Percentiles rank a stretch among this genome's conserved stretches.
These are phyloP conservation scores for Phytophthora brassicae DNA, from an alignment of 352 stramenopile species.

Conservation along the genomic window DNA sequence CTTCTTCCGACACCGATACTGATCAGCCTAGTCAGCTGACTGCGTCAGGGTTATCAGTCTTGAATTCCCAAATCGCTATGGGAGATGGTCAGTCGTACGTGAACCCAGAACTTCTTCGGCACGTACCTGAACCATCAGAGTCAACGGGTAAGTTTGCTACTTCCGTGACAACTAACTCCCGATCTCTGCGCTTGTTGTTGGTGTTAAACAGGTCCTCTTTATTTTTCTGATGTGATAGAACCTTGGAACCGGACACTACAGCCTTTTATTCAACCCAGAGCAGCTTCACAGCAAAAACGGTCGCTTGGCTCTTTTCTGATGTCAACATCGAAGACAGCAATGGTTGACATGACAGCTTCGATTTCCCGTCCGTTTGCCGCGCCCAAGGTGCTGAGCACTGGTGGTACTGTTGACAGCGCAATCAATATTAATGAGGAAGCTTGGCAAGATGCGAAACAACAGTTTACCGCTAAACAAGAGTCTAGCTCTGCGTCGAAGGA, in stretches of 20 bases:
- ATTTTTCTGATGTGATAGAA: constrained; percentile 14
- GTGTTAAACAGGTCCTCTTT: too few species aligned
- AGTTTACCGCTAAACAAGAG: constrained; percentile 28
- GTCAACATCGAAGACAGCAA: constrained; percentile 52
- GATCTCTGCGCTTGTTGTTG: neutral
- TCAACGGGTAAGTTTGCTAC: constrained; percentile 20
- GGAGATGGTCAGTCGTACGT: constrained; percentile 84
- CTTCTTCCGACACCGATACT: constrained; percentile 22
- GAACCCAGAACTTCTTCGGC: constrained; percentile 62
- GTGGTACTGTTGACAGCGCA: constrained; percentile 9
- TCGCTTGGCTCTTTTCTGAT: constrained; percentile 56
- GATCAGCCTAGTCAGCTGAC: constrained; percentile 14
- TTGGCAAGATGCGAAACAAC: constrained; percentile 38
- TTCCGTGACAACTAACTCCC: neutral
- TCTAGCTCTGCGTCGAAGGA: constrained; percentile 1
- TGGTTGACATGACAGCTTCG: constrained; percentile 66
- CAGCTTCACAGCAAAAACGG: constrained; percentile 38
- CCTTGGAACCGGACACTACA: constrained; percentile 1
- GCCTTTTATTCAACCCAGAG: constrained; percentile 1
- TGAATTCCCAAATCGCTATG: constrained; percentile 45
- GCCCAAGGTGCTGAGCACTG: constrained; percentile 22
- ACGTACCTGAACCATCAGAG: constrained; percentile 8
- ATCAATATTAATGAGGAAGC: constrained; percentile 25
- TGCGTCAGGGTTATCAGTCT: constrained; percentile 9
- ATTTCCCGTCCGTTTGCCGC: constrained; percentile 65